Evolutionary conservation across 352 stramenopile species (phyloP), one percentile per base, ranked within the genome.

Genomic region (Phytophthora palmivora): DNA sequence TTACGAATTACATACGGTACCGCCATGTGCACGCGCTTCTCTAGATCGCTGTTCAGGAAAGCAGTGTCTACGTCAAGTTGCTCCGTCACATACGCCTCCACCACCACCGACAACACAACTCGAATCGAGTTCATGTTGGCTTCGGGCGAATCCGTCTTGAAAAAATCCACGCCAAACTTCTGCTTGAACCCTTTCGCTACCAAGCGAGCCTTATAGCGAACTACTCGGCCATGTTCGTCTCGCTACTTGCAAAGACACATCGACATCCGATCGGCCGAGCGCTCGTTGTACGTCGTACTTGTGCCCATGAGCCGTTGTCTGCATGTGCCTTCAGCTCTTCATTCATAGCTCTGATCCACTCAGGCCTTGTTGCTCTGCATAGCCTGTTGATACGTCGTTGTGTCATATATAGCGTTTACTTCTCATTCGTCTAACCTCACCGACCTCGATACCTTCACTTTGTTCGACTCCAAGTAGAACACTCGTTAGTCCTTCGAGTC

Each of bases 401-500:
- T 45, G 0, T 32, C 39, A n/a, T 59, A 46, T 4, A 38, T 10
- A 4, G 36, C 46, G 9, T 63, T 67, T 63, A 9, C 57, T 68
- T 7, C 33, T 49, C 4, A 63, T 38, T 69, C 41, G 28, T 63
- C 61, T 3, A 70, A 53, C 42, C 52, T 64, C 22, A 70, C 30
- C 1, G 4, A 56, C n/a, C 64, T 14, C 24, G 47, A 60, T 10
- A 64, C 48, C 33, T 59, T 58, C 1, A 64, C 46, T 43, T 64
- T 51, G 38, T 45, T 44, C 15, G 44, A 48, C 6, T 54, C 34
- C 12, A 66, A 44, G 39, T 62, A 43, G 19, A 58, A 47, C 48
- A 71, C 54, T 4, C 50, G 22, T 30, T 71, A 74, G 2, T 33
- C 61, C 41, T 72, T 72, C 4, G 34, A n/a, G 19, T 43, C 39